Conservation (phyloP, 2,329 filamentous ascomycete species). For the Purpureocillium takamizusanense region DNA sequence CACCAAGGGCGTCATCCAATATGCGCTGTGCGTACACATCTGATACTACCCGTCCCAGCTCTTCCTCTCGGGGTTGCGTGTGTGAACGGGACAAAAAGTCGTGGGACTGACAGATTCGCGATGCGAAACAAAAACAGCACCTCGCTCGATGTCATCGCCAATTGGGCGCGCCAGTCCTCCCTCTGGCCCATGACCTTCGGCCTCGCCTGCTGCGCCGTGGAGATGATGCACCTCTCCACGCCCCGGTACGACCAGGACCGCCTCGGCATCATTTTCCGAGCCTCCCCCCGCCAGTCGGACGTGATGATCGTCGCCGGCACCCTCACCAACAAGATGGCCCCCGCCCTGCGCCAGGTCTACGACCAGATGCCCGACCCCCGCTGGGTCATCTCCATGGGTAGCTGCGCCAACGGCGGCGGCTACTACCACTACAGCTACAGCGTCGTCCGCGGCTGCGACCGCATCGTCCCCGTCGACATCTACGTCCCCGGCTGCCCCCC, state of each 20-base stretch:
- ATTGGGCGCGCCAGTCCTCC: conserved; percentile 78
- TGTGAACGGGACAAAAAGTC: no score
- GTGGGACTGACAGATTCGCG: no score
- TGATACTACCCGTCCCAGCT: no score
- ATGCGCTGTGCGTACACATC: conserved; percentile 61
- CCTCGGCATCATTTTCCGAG: conserved; percentile 83
- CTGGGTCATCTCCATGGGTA: conserved; percentile 80
- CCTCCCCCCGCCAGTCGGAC: conserved; percentile 78
- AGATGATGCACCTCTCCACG: conserved; percentile 89
- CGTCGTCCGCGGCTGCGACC: conserved; percentile 65
- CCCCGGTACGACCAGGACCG: conserved; percentile 86
- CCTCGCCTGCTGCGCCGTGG: conserved; percentile 79
- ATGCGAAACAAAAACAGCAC: no score
- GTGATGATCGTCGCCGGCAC: conserved; percentile 93
- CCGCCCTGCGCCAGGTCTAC: conserved; percentile 81
- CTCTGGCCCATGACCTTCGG: conserved; percentile 87
- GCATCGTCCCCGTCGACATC: conserved; percentile 70
- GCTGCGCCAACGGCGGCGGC: conserved; percentile 74
- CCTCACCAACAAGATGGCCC: conserved; percentile 93
- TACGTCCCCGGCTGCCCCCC: conserved; percentile 70
- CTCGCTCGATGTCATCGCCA: conserved; percentile 38
- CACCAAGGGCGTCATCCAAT: conserved; percentile 75
- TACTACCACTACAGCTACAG: conserved; percentile 85
- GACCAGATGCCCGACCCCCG: conserved; percentile 91
- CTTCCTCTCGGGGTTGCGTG: no score